Conservation (phyloP, 2,329 filamentous ascomycete species). For the Hypoxylon sp. region DNA sequence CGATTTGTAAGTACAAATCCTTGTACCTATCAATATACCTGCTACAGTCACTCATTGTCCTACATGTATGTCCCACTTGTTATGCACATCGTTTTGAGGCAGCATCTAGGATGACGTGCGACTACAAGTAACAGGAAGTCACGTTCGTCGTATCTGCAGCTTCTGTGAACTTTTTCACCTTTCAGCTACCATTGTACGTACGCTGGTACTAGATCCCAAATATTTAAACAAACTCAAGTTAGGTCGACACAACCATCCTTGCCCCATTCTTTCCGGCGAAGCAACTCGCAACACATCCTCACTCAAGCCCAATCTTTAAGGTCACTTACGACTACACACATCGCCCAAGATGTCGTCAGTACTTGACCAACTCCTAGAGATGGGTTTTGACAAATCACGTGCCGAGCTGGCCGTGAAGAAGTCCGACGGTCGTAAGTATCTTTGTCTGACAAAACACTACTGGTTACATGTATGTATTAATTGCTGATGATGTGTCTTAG, state of each 20-base stretch:
- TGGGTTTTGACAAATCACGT: slow-evolving; percentile 87
- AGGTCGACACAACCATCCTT: slow-evolving; percentile 7
- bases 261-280: slow-evolving; percentile 35
- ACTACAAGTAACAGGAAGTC: slow-evolving; percentile 28
- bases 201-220: slow-evolving; percentile 10
- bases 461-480: slow-evolving; percentile 1
- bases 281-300: slow-evolving; percentile 39
- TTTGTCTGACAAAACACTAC: slow-evolving; percentile 9
- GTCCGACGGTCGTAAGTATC: slow-evolving; percentile 78
- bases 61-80: no score
- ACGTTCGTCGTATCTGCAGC: slow-evolving; percentile 19
- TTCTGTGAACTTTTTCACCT: slow-evolving; percentile 14
- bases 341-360: slow-evolving; percentile 69
- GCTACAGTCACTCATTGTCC: neutral
- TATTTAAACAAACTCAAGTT: slow-evolving; percentile 7
- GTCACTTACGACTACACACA: slow-evolving; percentile 32
- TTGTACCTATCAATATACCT: slow-evolving; percentile 1
- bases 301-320: slow-evolving; percentile 30
- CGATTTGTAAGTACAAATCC: slow-evolving; percentile 5
- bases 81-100: slow-evolving; percentile 36
- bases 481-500: slow-evolving; percentile 60
- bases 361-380: slow-evolving; percentile 74
- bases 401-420: slow-evolving; percentile 88
- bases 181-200: slow-evolving; percentile 12
- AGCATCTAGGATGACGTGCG: slow-evolving; percentile 49